Evolutionary conservation across 163 green algal species (phyloP).

Genomic region (Picocystis sp.): DNA sequence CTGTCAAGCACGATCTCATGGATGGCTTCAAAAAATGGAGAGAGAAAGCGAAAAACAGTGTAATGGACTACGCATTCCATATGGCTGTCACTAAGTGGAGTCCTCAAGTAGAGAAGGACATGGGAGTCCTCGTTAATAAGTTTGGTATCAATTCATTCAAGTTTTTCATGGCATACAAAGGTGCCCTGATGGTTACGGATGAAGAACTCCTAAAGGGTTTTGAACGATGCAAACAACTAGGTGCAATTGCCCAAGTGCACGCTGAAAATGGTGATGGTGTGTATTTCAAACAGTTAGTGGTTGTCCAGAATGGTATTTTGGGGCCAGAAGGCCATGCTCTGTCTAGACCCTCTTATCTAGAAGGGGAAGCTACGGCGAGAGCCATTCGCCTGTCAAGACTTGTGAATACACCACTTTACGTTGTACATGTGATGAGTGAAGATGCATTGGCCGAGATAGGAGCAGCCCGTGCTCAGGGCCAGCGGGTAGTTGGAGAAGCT

Average conservation of each 20-base stretch:
- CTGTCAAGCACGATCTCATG: slow-evolving; percentile 53
- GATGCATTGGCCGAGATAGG: slow-evolving; percentile 64
- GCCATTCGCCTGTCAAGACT: slow-evolving; percentile 65
- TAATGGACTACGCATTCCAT: slow-evolving; percentile 89
- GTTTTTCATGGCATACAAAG: slow-evolving; percentile 96
- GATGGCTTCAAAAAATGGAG: slow-evolving; percentile 47
- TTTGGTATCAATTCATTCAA: slow-evolving; percentile 88
- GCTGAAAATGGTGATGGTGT: slow-evolving; percentile 82
- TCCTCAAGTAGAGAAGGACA: slow-evolving; percentile 39
- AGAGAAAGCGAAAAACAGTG: slow-evolving; percentile 30
- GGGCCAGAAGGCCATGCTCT: slow-evolving; percentile 49
- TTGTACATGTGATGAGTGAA: slow-evolving; percentile 90
- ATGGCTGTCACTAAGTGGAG: slow-evolving; percentile 82
- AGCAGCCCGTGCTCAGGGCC: slow-evolving; percentile 18
- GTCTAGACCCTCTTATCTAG: slow-evolving; percentile 25
- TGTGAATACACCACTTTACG: slow-evolving; percentile 70
- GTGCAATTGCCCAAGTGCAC: slow-evolving; percentile 73
- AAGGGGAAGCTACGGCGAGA: slow-evolving; percentile 71
- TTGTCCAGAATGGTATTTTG: slow-evolving; percentile 47
- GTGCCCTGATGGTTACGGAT: slow-evolving; percentile 67
- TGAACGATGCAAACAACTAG: slow-evolving; percentile 56
- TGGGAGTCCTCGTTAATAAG: slow-evolving; percentile 44
- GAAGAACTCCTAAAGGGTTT: slow-evolving; percentile 69
- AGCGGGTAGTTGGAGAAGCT: slow-evolving; percentile 48
- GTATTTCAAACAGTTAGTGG: slow-evolving; percentile 37